Percentiles rank a stretch among this genome's conserved stretches.
phyloP scores from a whole-genome alignment of 2,329 filamentous ascomycete species.

The Beauveria varroae region DNA sequence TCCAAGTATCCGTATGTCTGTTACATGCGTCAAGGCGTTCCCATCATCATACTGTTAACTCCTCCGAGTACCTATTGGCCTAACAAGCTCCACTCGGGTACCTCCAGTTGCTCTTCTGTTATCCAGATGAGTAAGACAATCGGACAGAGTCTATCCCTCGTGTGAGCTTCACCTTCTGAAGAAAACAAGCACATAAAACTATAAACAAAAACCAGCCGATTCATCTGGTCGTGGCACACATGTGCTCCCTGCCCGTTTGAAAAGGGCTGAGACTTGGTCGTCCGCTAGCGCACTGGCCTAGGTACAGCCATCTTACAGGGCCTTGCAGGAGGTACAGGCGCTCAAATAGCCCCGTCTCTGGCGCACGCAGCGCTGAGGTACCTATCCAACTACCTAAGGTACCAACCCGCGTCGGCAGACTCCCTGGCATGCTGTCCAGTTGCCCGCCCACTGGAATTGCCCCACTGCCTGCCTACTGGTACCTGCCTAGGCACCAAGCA shows the following conservation, averaged over 20 bases:
- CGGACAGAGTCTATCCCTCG: not conserved
- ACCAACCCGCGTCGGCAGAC: too few species aligned
- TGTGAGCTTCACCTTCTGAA: not conserved
- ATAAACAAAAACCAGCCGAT: not conserved
- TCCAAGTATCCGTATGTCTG: not conserved
- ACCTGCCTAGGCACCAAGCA: too few species aligned
- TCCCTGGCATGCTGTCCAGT: not conserved
- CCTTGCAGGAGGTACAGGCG: not conserved
- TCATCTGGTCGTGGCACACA: not conserved
- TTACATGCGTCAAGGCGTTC: not conserved
- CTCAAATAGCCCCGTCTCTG: not conserved
- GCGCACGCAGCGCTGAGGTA: too few species aligned
- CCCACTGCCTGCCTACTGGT: not conserved
- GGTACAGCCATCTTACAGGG: not conserved
- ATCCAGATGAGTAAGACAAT: not conserved
- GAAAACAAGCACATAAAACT: not conserved
- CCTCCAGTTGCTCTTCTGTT: not conserved
- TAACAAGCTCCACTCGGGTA: not conserved
- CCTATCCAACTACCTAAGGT: too few species aligned
- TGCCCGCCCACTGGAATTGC: not conserved
- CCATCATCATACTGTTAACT: too few species aligned
- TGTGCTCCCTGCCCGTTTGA: not conserved
- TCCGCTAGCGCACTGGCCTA: slow-evolving; percentile 1
- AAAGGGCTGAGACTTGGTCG: not conserved
- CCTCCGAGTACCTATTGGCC: not conserved